Evolutionary conservation across 192 early-diverging fungal species (phyloP), one percentile per base, ranked within the genome.

Genomic region (Thoreauomyces humboldtii): DNA sequence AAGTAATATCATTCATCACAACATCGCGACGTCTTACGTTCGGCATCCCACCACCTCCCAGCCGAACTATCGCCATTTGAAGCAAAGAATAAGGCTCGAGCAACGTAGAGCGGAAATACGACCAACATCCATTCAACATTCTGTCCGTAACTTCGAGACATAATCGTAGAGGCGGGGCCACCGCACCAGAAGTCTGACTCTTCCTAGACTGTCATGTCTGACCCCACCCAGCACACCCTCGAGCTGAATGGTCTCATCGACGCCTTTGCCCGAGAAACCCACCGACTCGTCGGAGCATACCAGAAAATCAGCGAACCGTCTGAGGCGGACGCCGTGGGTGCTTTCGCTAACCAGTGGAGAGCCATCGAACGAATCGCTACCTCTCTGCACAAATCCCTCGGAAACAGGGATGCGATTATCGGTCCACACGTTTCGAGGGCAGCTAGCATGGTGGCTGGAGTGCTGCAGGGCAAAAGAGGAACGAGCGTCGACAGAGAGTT

Each of bases 171-270:
- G n/a, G n/a, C n/a, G n/a, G n/a, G n/a, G n/a, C n/a, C n/a, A n/a
- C n/a, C n/a, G n/a, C n/a, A n/a, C n/a, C n/a, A n/a, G n/a, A n/a
- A n/a, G n/a, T n/a, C n/a, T n/a, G n/a, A n/a, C n/a, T n/a, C n/a
- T n/a, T n/a, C n/a, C n/a, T n/a, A n/a, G n/a, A n/a, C n/a, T n/a
- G n/a, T n/a, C n/a, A n/a, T n/a, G n/a, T n/a, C n/a, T n/a, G n/a
- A n/a, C n/a, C n/a, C 38, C 38, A 41, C 11, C 38, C 9, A n/a
- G 38, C 38, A 41, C 38, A 41, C 9, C 38, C 11, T n/a, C 38
- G 38, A 52, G 6, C 56, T 64, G 22, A 64, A 64, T 34, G 14
- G 7, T 11, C 37, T 64, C 17, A 64, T 64, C 12, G 62, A 64
- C 33, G 50, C 36, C 33, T 37, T 64, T 17, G 62, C 62, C 32